A percentile compares a stretch with the other conserved stretches of the same genome.
Evolutionary conservation across 2,329 filamentous ascomycete species (phyloP).

Genomic region (Falciphora oryzae): DNA sequence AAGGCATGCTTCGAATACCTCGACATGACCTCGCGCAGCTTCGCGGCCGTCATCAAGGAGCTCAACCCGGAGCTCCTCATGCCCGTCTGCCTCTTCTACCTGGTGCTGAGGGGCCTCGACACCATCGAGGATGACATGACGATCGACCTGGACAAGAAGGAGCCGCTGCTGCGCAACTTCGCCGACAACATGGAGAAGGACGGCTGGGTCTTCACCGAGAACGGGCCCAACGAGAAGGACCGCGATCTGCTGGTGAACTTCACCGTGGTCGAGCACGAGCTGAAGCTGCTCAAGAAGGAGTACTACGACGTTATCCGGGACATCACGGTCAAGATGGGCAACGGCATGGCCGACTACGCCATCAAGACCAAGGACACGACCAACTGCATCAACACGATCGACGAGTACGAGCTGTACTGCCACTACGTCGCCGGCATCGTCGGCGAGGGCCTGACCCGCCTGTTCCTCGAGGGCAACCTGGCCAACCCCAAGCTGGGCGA

Average conservation of each 20-base stretch:
- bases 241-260: constrained; percentile 89
- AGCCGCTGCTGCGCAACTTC: constrained; percentile 80
- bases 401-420: constrained; percentile 95
- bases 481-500: constrained; percentile 81
- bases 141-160: constrained; percentile 72
- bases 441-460: constrained; percentile 81
- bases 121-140: constrained; percentile 99
- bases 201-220: constrained; percentile 86
- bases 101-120: constrained; percentile 84
- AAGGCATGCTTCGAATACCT: constrained; percentile 83
- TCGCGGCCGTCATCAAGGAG: constrained; percentile 89
- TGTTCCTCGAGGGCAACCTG: constrained; percentile 82
- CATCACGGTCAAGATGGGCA: constrained; percentile 90
- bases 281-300: constrained; percentile 77
- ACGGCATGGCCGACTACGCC: constrained; percentile 96
- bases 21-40: constrained; percentile 85
- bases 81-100: constrained; percentile 84
- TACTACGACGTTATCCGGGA: constrained; percentile 88
- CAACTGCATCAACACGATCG: constrained; percentile 73
- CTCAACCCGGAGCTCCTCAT: constrained; percentile 90
- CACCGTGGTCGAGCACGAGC: constrained; percentile 77
- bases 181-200: constrained; percentile 71
- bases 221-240: constrained; percentile 89
- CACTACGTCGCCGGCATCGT: constrained; percentile 99
- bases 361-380: constrained; percentile 75